Evolutionary conservation across 495 filamentous ascomycete species (phyloP).

Genomic region (Diplogelasinospora grovesii): DNA sequence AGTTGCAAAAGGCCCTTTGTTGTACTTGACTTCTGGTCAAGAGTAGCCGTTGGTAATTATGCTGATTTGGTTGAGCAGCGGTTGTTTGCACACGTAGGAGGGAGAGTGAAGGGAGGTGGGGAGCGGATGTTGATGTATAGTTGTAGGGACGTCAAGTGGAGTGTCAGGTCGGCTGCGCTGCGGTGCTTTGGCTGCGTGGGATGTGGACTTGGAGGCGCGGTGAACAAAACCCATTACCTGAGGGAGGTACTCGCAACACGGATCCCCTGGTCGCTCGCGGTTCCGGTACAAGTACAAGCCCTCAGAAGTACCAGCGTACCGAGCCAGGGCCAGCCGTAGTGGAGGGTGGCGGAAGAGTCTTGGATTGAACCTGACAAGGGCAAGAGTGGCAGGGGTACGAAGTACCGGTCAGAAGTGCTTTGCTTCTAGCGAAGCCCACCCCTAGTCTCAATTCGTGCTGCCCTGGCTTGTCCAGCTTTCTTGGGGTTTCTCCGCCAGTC

Average conservation of each 20-base stretch:
- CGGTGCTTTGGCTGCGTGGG: not conserved
- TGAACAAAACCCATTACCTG: conserved; percentile 23
- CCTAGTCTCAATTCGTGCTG: not conserved
- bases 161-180: conserved; percentile 16
- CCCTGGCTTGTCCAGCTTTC: no score
- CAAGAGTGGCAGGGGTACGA: conserved; percentile 7
- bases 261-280: conserved; percentile 11
- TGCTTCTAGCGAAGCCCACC: no score
- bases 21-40: conserved; percentile 1
- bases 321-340: conserved; percentile 16
- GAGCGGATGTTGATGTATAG: conserved; percentile 30
- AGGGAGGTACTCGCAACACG: conserved; percentile 18
- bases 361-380: conserved; percentile 2
- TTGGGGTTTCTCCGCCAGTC: not conserved
- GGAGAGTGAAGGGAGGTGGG: conserved; percentile 21
- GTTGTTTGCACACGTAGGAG: conserved; percentile 14
- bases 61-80: conserved; percentile 4
- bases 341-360: conserved; percentile 12
- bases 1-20: not conserved
- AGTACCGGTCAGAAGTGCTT: conserved; percentile 10
- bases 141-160: conserved; percentile 17
- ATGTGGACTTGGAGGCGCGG: conserved; percentile 13
- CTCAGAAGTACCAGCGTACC: conserved; percentile 20
- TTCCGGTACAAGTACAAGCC: conserved; percentile 25
- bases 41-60: not conserved